Evolutionary conservation across 2,329 filamentous ascomycete genomes (phyloP).

Genomic region (Lachnellula willkommii): DNA sequence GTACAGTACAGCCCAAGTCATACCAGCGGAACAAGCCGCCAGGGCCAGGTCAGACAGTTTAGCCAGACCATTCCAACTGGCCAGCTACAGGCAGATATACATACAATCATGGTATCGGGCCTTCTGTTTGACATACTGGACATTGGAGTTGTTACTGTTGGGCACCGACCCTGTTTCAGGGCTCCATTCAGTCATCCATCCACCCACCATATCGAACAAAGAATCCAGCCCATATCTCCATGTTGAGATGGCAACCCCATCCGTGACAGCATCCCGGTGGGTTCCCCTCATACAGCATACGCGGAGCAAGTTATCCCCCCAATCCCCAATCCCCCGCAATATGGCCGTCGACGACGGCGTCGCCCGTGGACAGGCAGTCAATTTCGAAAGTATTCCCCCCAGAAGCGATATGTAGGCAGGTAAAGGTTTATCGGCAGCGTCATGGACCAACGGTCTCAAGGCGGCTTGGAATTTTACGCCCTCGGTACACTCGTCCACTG

Average conservation of each 20-base stretch:
- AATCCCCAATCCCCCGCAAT: conserved; percentile 1
- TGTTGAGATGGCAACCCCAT: not conserved
- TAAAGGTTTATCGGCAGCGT: conserved; percentile 64
- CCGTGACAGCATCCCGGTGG: not conserved
- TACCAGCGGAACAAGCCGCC: too few species aligned
- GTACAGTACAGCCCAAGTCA: too few species aligned
- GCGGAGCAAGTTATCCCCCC: not conserved
- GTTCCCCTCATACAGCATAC: too few species aligned
- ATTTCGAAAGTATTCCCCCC: conserved; percentile 1
- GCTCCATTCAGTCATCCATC: too few species aligned
- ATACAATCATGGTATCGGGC: not conserved
- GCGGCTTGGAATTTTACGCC: conserved; percentile 85
- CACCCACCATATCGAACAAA: too few species aligned
- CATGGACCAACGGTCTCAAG: conserved; percentile 82
- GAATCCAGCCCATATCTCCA: too few species aligned
- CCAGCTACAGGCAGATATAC: not conserved
- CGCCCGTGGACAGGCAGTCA: not conserved
- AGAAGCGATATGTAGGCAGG: conserved; percentile 26
- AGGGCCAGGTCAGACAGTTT: too few species aligned
- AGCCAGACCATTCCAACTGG: too few species aligned
- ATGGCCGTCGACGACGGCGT: conserved; percentile 3
- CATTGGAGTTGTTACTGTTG: not conserved
- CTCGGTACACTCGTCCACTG: conserved; percentile 52
- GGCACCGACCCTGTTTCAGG: too few species aligned
- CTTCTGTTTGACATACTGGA: not conserved